A percentile compares a stretch with the other conserved stretches of the same genome.
Evolutionary conservation across 2,329 filamentous ascomycete species (phyloP).

Genomic region (Colletotrichum kahawae): DNA sequence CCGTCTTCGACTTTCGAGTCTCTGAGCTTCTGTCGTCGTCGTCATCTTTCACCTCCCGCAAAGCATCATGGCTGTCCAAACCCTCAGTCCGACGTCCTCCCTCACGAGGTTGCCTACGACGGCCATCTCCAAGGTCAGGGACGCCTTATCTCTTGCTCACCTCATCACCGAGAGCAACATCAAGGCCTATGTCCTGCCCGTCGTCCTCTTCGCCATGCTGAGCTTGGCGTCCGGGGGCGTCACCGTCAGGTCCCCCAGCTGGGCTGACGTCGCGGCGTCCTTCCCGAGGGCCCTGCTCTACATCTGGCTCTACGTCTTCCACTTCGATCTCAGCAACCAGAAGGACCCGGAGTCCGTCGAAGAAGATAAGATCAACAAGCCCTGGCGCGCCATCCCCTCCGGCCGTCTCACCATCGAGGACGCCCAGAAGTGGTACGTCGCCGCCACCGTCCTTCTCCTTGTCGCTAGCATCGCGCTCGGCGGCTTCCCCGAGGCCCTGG

Average conservation of each 20-base stretch:
- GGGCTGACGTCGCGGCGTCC: neutral
- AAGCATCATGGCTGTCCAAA: neutral
- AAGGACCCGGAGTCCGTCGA: conserved; percentile 33
- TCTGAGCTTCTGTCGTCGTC: neutral
- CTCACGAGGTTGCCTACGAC: neutral
- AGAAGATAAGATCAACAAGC: conserved; percentile 47
- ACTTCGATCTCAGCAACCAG: conserved; percentile 44
- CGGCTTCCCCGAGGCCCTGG: conserved; percentile 28
- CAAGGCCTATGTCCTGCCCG: neutral
- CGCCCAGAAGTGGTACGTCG: conserved; percentile 28
- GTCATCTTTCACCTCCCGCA: neutral
- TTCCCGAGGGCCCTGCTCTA: neutral
- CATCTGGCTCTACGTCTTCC: neutral
- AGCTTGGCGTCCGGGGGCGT: neutral
- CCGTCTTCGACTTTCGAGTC: neutral
- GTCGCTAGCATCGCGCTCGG: conserved; percentile 28
- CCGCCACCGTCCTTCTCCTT: conserved; percentile 27
- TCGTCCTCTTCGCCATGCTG: neutral
- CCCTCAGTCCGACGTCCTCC: neutral
- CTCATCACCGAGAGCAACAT: neutral
- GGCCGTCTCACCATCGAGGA: conserved; percentile 30
- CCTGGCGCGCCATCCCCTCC: conserved; percentile 35
- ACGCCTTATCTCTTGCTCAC: neutral
- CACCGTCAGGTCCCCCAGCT: neutral
- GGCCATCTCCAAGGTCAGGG: neutral